Evolutionary conservation across 73 alveolate genomes (phyloP).

Genomic region (Stentor roeselii): DNA sequence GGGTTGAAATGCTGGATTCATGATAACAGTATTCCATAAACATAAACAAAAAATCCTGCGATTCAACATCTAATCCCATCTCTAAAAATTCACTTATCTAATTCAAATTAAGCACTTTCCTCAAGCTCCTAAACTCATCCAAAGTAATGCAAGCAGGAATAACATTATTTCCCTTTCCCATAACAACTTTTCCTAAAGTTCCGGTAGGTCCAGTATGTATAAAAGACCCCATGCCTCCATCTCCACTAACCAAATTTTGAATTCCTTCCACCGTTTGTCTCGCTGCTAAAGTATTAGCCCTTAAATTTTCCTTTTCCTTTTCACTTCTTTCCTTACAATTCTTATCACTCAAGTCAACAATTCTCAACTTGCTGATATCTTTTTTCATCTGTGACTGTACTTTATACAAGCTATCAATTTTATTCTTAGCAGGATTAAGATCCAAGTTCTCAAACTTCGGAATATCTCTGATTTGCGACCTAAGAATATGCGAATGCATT

Average conservation of each 20-base stretch:
- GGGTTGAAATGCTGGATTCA: too few species aligned
- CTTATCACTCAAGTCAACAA: background rate
- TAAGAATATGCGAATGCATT: background rate
- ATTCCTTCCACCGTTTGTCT: background rate
- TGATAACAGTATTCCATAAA: too few species aligned
- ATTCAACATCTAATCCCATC: too few species aligned
- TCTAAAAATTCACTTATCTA: too few species aligned
- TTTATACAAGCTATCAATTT: background rate
- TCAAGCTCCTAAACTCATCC: background rate
- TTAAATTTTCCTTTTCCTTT: background rate
- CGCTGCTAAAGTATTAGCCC: background rate
- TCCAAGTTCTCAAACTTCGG: background rate
- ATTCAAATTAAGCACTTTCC: background rate
- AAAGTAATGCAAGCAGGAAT: background rate
- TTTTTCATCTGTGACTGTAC: constrained; percentile 3
- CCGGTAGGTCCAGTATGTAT: constrained; percentile 1
- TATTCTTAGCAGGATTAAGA: background rate
- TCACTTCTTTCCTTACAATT: background rate
- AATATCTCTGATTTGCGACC: background rate
- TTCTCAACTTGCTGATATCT: constrained; percentile 2
- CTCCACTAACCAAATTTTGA: background rate
- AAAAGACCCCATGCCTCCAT: background rate
- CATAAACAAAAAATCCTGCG: too few species aligned
- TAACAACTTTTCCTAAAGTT: background rate
- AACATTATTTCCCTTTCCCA: background rate